These are phyloP conservation scores for Boletus sp. DNA, from an alignment of 768 basidiomycete species.

Conservation along the genomic window DNA sequence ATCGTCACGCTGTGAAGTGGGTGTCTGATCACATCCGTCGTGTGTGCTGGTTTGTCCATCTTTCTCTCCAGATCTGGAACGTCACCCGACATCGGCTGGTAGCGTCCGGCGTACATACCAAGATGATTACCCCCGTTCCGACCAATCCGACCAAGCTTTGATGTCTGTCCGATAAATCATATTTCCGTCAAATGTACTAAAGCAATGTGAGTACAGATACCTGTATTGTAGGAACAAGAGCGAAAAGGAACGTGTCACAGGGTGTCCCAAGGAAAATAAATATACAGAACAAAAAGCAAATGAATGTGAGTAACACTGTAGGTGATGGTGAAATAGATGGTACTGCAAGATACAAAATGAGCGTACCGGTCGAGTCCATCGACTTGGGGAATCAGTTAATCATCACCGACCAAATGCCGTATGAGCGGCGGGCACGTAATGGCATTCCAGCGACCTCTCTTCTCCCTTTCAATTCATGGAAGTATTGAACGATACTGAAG, in stretches of 20 bases:
- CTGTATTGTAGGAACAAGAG: not conserved
- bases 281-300: not conserved
- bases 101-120: slow-evolving; percentile 50
- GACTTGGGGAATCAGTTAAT: slow-evolving; percentile 7
- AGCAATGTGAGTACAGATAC: slow-evolving; percentile 11
- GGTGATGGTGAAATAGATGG: slow-evolving; percentile 3
- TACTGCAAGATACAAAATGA: slow-evolving; percentile 16
- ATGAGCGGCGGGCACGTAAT: not conserved
- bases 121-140: slow-evolving; percentile 45
- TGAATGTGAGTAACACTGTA: not conserved
- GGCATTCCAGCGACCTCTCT: slow-evolving; percentile 37
- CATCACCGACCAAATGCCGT: slow-evolving; percentile 1
- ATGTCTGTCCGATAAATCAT: slow-evolving; percentile 8
- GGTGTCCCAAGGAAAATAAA: slow-evolving; percentile 5
- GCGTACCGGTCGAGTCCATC: slow-evolving; percentile 16
- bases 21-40: not conserved
- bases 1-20: slow-evolving; percentile 50
- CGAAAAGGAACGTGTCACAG: slow-evolving; percentile 7
- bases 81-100: slow-evolving; percentile 48
- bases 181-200: slow-evolving; percentile 7
- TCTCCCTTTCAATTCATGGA: slow-evolving; percentile 33
- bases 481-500: not conserved
- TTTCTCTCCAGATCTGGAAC: slow-evolving; percentile 50
- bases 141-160: slow-evolving; percentile 12
- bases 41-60: not conserved